A percentile compares a stretch with the other conserved stretches of the same genome.
Conservation (phyloP, 1,139 yeast species). For the Lipomyces yarrowii region DNA sequence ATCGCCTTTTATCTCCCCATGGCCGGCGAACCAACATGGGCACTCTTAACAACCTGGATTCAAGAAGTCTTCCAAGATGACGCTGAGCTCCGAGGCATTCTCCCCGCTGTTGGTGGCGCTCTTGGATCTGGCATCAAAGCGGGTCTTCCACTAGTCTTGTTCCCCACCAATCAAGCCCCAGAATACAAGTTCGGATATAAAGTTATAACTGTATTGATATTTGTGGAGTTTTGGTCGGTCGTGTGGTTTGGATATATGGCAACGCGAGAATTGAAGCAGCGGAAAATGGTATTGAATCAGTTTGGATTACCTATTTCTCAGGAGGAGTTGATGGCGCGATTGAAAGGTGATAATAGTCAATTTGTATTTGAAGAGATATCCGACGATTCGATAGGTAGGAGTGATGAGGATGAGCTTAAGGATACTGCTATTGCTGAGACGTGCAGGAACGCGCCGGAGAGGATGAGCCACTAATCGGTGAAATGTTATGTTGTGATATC, state of each 20-base stretch:
- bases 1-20: constrained; percentile 16
- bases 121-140: constrained; percentile 22
- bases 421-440: background rate
- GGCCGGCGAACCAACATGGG: constrained; percentile 22
- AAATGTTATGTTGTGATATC: background rate
- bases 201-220: constrained; percentile 17
- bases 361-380: background rate
- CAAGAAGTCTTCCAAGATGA: constrained; percentile 27
- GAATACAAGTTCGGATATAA: constrained; percentile 33
- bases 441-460: background rate
- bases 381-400: background rate
- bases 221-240: constrained; percentile 11
- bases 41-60: constrained; percentile 22
- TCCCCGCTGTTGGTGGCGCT: constrained; percentile 18
- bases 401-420: background rate
- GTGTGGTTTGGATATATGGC: constrained; percentile 13
- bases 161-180: constrained; percentile 34
- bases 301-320: constrained; percentile 4
- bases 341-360: background rate
- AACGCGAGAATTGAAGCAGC: constrained; percentile 9
- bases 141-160: constrained; percentile 30
- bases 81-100: constrained; percentile 24
- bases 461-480: background rate
- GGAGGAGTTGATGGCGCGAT: background rate
- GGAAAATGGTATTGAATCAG: constrained; percentile 6